Percentiles rank a stretch among this genome's conserved stretches.
phyloP scores from a whole-genome alignment of 2,329 filamentous ascomycete species.

The Cadophora malorum region DNA sequence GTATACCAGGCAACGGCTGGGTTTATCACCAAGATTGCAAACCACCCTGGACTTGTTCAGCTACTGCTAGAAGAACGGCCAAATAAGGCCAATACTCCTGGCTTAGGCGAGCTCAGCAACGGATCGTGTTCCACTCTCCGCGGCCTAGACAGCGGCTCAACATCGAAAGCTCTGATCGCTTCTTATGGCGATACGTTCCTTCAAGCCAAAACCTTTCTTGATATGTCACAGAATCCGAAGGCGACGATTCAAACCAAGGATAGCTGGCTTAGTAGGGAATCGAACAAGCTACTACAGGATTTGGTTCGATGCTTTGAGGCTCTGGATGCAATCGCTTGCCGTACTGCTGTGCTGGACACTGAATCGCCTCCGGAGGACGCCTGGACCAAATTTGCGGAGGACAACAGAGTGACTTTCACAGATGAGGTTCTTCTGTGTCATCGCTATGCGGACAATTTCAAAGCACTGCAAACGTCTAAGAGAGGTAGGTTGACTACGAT shows the following conservation, averaged over 20 bases:
- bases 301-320: constrained; percentile 16
- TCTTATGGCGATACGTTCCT: constrained; percentile 24
- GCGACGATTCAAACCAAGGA: background rate
- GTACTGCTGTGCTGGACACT: background rate
- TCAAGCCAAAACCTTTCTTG: constrained; percentile 29
- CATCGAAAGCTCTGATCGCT: constrained; percentile 24
- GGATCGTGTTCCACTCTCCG: background rate
- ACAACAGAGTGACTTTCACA: constrained; percentile 36
- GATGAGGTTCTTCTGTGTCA: constrained; percentile 35
- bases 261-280: constrained; percentile 5
- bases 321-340: constrained; percentile 4
- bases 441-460: constrained; percentile 22
- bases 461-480: constrained; percentile 21
- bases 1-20: constrained; percentile 29
- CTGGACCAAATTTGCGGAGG: constrained; percentile 33
- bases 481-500: constrained; percentile 35
- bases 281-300: constrained; percentile 3
- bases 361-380: constrained; percentile 10
- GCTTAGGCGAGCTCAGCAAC: constrained; percentile 9
- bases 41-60: constrained; percentile 24
- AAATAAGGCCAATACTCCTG: constrained; percentile 26
- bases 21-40: constrained; percentile 25
- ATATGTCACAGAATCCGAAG: constrained; percentile 24
- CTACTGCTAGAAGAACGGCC: constrained; percentile 30
- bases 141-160: background rate